Conservation (phyloP, 148 eudicot species). For the Heliosperma pusillum region DNA sequence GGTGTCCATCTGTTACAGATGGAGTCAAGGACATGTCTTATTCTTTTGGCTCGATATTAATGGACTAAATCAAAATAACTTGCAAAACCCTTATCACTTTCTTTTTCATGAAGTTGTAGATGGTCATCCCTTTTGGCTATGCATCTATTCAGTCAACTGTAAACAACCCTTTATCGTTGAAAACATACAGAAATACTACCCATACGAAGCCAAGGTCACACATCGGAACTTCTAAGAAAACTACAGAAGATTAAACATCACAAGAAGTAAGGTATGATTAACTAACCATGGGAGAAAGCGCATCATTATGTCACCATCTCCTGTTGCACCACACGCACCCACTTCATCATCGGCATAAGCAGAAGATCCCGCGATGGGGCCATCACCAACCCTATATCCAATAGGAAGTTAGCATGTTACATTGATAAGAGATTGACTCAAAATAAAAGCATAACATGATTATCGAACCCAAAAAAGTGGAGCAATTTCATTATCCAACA, state of each 20-base stretch:
- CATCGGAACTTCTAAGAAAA: no score
- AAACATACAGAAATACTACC: background rate
- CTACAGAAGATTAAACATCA: background rate
- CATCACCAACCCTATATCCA: conserved; percentile 84
- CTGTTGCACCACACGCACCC: conserved; percentile 97
- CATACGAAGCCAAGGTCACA: background rate
- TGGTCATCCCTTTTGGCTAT: background rate
- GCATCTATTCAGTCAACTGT: background rate
- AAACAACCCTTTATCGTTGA: background rate
- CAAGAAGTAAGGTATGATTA: background rate
- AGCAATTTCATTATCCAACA: background rate
- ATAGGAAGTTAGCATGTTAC: conserved; percentile 12
- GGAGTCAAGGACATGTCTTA: background rate
- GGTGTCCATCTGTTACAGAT: background rate
- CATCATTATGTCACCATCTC: conserved; percentile 99
- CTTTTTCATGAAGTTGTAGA: conserved; percentile 1
- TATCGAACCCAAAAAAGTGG: background rate
- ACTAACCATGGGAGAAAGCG: conserved; percentile 94
- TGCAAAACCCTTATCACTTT: background rate
- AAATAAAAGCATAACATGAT: background rate
- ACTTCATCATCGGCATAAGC: conserved; percentile 90
- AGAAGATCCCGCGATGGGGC: conserved; percentile 93
- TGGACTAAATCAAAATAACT: conserved; percentile 3
- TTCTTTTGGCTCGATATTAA: background rate
- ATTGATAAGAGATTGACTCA: background rate